Evolutionary conservation across 164 flowering plant species (phyloP).

Genomic region (Annona squamosa): DNA sequence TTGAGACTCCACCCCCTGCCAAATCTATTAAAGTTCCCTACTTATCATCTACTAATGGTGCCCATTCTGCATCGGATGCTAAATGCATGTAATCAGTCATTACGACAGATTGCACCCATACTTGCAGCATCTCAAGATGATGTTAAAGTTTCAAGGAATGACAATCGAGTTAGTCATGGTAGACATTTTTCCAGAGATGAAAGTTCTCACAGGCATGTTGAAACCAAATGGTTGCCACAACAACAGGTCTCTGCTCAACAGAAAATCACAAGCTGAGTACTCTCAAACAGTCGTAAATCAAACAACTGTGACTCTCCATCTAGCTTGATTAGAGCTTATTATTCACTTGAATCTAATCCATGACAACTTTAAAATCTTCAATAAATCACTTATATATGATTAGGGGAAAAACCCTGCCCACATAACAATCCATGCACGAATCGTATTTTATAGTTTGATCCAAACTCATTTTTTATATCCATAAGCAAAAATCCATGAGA

Average conservation of each 20-base stretch:
- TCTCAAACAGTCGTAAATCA: slow-evolving; percentile 19
- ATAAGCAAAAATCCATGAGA: no score
- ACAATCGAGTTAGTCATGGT: slow-evolving; percentile 17
- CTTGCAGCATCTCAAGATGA: slow-evolving; percentile 1
- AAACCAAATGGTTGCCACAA: slow-evolving; percentile 24
- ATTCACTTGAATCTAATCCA: no score
- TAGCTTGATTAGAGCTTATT: no score
- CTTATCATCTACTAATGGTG: background rate
- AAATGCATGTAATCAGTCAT: slow-evolving; percentile 9
- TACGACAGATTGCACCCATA: slow-evolving; percentile 14
- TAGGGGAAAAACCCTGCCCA: no score
- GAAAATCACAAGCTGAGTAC: slow-evolving; percentile 20
- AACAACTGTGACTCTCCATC: background rate
- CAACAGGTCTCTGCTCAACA: slow-evolving; percentile 24
- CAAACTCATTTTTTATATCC: no score
- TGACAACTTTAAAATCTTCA: no score
- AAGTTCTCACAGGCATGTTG: slow-evolving; percentile 19
- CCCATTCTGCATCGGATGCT: slow-evolving; percentile 7
- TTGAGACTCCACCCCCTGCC: slow-evolving; percentile 15
- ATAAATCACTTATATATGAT: no score
- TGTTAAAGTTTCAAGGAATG: slow-evolving; percentile 13
- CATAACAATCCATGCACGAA: no score
- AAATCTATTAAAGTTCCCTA: slow-evolving; percentile 10
- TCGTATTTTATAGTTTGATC: no score
- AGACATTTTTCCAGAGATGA: slow-evolving; percentile 20